These are phyloP conservation scores for Trifolium subterraneum DNA, from an alignment of 306 rosid species.

Conservation along the genomic window DNA sequence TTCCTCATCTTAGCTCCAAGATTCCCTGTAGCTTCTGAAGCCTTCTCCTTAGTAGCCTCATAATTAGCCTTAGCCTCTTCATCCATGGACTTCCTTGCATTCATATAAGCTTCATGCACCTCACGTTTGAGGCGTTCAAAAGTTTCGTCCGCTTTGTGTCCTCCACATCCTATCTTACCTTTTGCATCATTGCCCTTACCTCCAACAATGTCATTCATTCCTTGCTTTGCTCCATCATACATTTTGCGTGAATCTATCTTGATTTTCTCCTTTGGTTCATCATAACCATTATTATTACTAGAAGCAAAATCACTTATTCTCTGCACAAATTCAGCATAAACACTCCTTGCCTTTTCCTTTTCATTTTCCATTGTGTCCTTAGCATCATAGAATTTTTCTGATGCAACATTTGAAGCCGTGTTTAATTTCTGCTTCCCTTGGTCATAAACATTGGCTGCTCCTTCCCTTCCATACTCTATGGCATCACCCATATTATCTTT, in stretches of 20 bases:
- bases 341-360: conserved; percentile 33
- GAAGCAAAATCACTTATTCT: conserved; percentile 13
- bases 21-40: conserved; percentile 59
- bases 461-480: neutral
- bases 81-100: conserved; percentile 44
- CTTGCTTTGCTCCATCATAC: conserved; percentile 22
- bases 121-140: conserved; percentile 44
- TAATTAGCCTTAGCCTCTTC: conserved; percentile 47
- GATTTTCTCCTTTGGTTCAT: conserved; percentile 25
- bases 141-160: conserved; percentile 41
- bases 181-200: conserved; percentile 32
- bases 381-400: conserved; percentile 35
- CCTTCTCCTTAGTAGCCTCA: conserved; percentile 70
- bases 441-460: neutral
- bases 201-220: neutral
- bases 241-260: conserved; percentile 27
- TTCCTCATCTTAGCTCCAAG: conserved; percentile 63
- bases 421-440: neutral
- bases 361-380: conserved; percentile 17
- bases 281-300: neutral
- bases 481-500: neutral
- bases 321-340: conserved; percentile 15
- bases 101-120: conserved; percentile 38
- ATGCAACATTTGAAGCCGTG: neutral
- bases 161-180: conserved; percentile 27